Evolutionary conservation across 2,329 filamentous ascomycete species (phyloP).

Genomic region (Aspergillus spinulosporus): DNA sequence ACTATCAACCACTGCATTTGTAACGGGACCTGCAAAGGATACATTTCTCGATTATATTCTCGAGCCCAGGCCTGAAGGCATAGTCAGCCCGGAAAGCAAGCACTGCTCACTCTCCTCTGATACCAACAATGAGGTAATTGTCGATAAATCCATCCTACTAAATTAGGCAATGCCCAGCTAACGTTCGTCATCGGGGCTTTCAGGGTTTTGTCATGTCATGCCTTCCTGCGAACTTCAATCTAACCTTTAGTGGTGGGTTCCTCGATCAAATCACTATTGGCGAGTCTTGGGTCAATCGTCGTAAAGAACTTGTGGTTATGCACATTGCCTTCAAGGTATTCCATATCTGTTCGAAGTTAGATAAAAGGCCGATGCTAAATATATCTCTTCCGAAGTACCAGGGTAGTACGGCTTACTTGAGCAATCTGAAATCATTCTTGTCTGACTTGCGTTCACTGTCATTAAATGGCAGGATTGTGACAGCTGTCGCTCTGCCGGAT

Average conservation of each 20-base stretch:
- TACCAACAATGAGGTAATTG: slow-evolving; percentile 3
- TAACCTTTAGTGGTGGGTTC: slow-evolving; percentile 21
- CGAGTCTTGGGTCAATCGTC: slow-evolving; percentile 33
- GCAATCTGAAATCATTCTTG: slow-evolving; percentile 49
- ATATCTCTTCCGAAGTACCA: slow-evolving; percentile 9
- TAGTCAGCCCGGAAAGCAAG: slow-evolving; percentile 3
- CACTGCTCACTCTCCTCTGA: slow-evolving; percentile 9
- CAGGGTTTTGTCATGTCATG: slow-evolving; percentile 21
- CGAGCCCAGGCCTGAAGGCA: background rate
- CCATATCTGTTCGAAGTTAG: background rate
- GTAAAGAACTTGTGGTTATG: slow-evolving; percentile 23
- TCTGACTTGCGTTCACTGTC: slow-evolving; percentile 52
- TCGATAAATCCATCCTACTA: too few species aligned
- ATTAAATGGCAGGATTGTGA: slow-evolving; percentile 55
- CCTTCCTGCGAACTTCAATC: slow-evolving; percentile 23
- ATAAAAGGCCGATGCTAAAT: slow-evolving; percentile 23
- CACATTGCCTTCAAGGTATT: slow-evolving; percentile 38
- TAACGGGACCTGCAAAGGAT: background rate
- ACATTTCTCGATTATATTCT: background rate
- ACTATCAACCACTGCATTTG: slow-evolving; percentile 3
- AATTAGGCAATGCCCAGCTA: background rate
- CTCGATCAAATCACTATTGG: slow-evolving; percentile 41
- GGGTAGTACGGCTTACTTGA: slow-evolving; percentile 27
- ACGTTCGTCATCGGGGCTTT: background rate
- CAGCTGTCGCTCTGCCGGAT: slow-evolving; percentile 56